Conservation (phyloP, 139 green algal genomes). For the Pycnococcus provasolii region DNA sequence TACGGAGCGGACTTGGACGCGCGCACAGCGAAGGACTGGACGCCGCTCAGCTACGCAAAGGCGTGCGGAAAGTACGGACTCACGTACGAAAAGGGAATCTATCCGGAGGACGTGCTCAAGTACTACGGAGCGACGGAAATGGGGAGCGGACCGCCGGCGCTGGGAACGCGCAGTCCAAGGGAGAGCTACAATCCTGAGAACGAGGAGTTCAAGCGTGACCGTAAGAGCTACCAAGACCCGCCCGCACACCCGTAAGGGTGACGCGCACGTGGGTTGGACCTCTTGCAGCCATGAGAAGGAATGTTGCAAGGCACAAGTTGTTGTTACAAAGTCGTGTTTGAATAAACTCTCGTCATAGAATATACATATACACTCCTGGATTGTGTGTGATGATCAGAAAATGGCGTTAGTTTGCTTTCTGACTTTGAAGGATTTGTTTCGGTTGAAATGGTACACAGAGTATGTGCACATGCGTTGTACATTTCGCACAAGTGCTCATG, state of each 20-base stretch:
- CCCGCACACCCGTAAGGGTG: slow-evolving; percentile 31
- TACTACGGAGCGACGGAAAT: slow-evolving; percentile 81
- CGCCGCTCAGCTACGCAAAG: slow-evolving; percentile 67
- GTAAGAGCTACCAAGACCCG: slow-evolving; percentile 62
- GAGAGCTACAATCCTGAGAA: slow-evolving; percentile 67
- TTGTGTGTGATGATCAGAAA: no score
- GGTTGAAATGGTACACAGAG: no score
- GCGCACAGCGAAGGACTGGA: slow-evolving; percentile 64
- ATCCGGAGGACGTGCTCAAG: slow-evolving; percentile 63
- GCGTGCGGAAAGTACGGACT: slow-evolving; percentile 91
- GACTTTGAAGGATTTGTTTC: no score
- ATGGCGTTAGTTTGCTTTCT: no score
- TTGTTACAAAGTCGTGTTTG: no score
- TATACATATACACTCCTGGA: no score
- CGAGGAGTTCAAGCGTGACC: slow-evolving; percentile 56
- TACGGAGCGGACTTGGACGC: slow-evolving; percentile 67
- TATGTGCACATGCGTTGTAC: no score
- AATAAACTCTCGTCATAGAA: no score
- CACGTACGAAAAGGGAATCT: slow-evolving; percentile 87
- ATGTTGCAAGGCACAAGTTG: no score
- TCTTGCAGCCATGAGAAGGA: no score
- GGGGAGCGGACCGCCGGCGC: slow-evolving; percentile 45
- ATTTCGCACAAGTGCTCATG: no score
- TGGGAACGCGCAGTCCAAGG: slow-evolving; percentile 58
- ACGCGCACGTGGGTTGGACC: neutral